Conservation (phyloP, 805 yeast species). For the Debaryomyces hansenii region DNA sequence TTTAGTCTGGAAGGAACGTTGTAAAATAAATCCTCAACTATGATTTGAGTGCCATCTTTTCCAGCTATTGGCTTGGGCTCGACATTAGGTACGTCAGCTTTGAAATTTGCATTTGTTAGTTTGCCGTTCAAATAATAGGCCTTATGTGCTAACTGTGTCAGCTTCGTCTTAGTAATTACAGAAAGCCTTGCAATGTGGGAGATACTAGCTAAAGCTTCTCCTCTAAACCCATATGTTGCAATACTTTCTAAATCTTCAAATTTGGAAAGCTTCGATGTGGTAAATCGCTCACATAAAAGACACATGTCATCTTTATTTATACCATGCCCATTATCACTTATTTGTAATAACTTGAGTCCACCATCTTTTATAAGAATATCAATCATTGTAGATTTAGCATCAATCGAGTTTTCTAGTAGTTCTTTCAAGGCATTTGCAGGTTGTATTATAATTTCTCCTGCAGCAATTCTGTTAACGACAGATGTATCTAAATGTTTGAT, state of each 20-base stretch:
- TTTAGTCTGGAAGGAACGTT: constrained; percentile 78
- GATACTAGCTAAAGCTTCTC: constrained; percentile 94
- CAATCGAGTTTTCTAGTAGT: constrained; percentile 87
- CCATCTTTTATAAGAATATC: constrained; percentile 90
- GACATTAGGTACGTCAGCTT: constrained; percentile 23
- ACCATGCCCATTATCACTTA: constrained; percentile 88
- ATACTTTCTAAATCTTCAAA: constrained; percentile 76
- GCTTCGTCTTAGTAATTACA: constrained; percentile 70
- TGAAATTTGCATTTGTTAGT: constrained; percentile 44
- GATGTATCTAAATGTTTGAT: constrained; percentile 51
- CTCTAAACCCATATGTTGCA: constrained; percentile 89
- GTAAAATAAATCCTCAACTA: constrained; percentile 86
- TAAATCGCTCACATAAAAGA: constrained; percentile 85
- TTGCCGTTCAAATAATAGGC: constrained; percentile 69
- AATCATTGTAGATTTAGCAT: constrained; percentile 72
- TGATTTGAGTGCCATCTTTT: constrained; percentile 77
- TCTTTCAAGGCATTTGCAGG: constrained; percentile 96
- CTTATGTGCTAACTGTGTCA: constrained; percentile 67
- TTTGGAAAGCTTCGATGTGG: constrained; percentile 77
- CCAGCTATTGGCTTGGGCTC: constrained; percentile 83
- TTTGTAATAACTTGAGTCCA: constrained; percentile 81
- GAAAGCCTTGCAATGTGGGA: constrained; percentile 84
- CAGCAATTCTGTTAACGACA: constrained; percentile 91
- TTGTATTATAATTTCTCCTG: constrained; percentile 92
- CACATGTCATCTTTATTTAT: constrained; percentile 70